Evolutionary conservation across 345 rosid genomes (phyloP), one percentile per base, ranked within the genome.

Genomic region (Fremontodendron californicum): DNA sequence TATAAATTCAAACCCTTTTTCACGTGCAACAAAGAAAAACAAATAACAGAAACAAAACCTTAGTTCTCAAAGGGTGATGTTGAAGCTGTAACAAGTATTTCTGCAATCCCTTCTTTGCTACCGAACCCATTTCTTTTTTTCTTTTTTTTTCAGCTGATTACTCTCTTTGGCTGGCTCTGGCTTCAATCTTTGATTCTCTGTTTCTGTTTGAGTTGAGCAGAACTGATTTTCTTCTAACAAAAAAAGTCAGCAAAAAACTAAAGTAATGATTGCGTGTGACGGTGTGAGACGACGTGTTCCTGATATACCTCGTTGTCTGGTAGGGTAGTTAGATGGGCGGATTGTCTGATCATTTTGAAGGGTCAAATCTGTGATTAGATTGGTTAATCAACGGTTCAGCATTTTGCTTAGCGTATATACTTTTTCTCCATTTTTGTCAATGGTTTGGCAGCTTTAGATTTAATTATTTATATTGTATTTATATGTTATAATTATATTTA

Each of bases 31-130:
- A 8, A 4, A 9, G 37, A 25, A 11, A 60, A 27, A 18, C 54
- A 31, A 16, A 65, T 58, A 37, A 73, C 39, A 8, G 77, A 52
- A 46, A 5, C 3, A 15, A 25, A 23, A 54, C 94, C 98, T 96
- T 91, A 16, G 94, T 93, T 82, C 98, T 90, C 81, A 96, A 81
- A 39, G 98, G 99, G 71, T 92, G 94, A 31, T 65, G 84, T 52
- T 89, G 94, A 76, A 96, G 98, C 87, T 90, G 97, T 60, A 82
- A 75, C 79, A 96, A 57, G 84, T 91, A 95, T 52, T 79, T 89
- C 73, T 88, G 93, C 63, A 93, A 86, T 62, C 89, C 89, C 84
- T 82, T 89, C 87, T 90, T 93, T 35, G 92, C 92, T 3, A 83
- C n/a, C n/a, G 96, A 93, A 54, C 89, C 90, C 98, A 92, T 91